Conservation (phyloP, 2,329 filamentous ascomycete species). For the Paecilomyces fulvus region DNA sequence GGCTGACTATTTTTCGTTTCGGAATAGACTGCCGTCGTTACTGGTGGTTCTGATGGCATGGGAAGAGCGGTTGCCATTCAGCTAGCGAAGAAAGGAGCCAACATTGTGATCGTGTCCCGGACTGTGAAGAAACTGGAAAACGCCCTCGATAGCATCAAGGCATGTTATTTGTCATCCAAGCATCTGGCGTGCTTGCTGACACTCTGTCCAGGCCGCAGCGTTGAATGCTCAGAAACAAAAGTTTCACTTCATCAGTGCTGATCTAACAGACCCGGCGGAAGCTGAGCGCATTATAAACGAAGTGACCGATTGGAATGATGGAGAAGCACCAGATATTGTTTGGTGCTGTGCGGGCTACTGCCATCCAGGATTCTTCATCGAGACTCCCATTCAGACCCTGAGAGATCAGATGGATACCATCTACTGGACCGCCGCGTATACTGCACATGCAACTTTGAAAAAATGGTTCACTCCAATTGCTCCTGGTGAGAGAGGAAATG, state of each 20-base stretch:
- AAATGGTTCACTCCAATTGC: conserved; percentile 55
- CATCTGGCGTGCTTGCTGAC: conserved; percentile 3
- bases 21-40: conserved; percentile 74
- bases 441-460: conserved; percentile 69
- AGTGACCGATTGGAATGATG: conserved; percentile 70
- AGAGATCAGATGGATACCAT: conserved; percentile 84
- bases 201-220: conserved; percentile 49
- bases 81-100: conserved; percentile 74
- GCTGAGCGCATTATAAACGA: conserved; percentile 62
- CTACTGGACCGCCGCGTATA: conserved; percentile 79
- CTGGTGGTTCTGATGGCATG: conserved; percentile 89
- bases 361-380: conserved; percentile 66
- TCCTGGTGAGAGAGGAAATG: conserved; percentile 18
- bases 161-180: conserved; percentile 22
- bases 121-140: conserved; percentile 64
- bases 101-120: conserved; percentile 76
- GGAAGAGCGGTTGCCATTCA: conserved; percentile 66
- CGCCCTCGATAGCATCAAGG: conserved; percentile 58
- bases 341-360: conserved; percentile 82
- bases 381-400: conserved; percentile 58
- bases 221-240: conserved; percentile 58
- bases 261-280: conserved; percentile 64
- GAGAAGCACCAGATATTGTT: conserved; percentile 67
- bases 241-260: conserved; percentile 76
- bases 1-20: conserved; percentile 7